Percentiles rank a stretch among this genome's conserved stretches.
Evolutionary conservation across 129 eudicot genomes (phyloP).

Genomic region (Kitagawia praeruptora): DNA sequence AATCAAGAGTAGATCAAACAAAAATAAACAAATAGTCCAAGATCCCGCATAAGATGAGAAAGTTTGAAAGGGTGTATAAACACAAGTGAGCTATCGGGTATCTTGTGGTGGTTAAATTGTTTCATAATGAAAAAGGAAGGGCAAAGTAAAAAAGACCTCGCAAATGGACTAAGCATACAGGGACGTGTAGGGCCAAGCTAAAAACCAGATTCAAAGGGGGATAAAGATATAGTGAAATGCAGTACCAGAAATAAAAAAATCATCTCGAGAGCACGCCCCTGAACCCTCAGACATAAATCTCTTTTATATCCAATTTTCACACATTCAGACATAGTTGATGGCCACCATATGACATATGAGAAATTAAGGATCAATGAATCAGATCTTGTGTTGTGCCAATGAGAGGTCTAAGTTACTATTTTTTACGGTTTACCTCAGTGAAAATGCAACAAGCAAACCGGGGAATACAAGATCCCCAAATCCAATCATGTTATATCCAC

Average conservation of each 20-base stretch:
- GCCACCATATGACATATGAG: not conserved
- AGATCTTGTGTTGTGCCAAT: not conserved
- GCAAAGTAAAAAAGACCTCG: not conserved
- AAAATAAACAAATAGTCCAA: no score
- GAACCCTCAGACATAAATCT: not conserved
- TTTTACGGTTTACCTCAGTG: slow-evolving; percentile 55
- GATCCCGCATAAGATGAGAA: not conserved
- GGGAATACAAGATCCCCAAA: slow-evolving; percentile 95
- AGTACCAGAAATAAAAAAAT: not conserved
- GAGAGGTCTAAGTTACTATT: not conserved
- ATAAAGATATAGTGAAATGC: not conserved
- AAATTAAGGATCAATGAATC: not conserved
- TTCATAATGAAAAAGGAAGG: slow-evolving; percentile 1
- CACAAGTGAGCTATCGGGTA: not conserved
- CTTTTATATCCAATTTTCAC: not conserved
- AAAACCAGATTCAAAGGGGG: not conserved
- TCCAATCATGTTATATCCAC: slow-evolving; percentile 80
- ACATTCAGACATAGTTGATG: not conserved
- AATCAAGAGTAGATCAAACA: no score
- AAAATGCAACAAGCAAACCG: slow-evolving; percentile 76
- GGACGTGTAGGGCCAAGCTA: not conserved
- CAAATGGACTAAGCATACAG: not conserved
- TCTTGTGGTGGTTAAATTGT: not conserved
- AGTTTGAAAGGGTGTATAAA: not conserved
- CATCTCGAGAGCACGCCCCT: not conserved